Conservation (phyloP, 2,329 filamentous ascomycete species). For the Botryotinia globosa region DNA sequence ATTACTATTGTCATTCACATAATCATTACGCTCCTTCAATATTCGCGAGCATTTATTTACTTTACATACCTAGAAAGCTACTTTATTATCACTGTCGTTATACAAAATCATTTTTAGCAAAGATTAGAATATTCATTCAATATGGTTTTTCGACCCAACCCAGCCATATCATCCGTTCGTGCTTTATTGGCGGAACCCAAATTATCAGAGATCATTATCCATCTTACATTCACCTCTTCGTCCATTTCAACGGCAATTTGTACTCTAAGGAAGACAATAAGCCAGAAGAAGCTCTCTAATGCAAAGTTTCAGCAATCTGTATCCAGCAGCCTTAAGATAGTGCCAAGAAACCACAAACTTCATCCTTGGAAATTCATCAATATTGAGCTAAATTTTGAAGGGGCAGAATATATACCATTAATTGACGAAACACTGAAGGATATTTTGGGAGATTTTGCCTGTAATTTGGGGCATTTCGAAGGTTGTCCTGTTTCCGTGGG, state of each 20-base stretch:
- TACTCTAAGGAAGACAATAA: not conserved
- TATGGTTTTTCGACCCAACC: not conserved
- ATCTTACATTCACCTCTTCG: not conserved
- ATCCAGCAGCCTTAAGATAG: not conserved
- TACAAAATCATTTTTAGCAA: not conserved
- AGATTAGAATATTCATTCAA: not conserved
- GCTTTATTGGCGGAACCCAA: not conserved
- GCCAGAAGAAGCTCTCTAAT: not conserved
- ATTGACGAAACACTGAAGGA: not conserved
- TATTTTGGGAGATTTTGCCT: not conserved
- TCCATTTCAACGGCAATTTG: not conserved
- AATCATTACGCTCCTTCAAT: not conserved
- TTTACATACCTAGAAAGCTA: not conserved
- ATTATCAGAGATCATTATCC: conserved; percentile 1
- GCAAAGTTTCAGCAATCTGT: not conserved
- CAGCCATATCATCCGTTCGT: not conserved
- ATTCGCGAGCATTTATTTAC: not conserved
- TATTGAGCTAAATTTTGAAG: not conserved
- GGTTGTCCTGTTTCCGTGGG: not conserved
- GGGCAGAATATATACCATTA: not conserved
- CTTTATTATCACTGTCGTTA: not conserved
- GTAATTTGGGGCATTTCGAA: not conserved
- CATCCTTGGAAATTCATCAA: conserved; percentile 11
- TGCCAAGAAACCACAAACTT: not conserved
- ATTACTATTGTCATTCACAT: not conserved